These are phyloP conservation scores for Cordyceps tenuipes DNA, from an alignment of 2,329 filamentous ascomycete genomes.

Conservation along the genomic window DNA sequence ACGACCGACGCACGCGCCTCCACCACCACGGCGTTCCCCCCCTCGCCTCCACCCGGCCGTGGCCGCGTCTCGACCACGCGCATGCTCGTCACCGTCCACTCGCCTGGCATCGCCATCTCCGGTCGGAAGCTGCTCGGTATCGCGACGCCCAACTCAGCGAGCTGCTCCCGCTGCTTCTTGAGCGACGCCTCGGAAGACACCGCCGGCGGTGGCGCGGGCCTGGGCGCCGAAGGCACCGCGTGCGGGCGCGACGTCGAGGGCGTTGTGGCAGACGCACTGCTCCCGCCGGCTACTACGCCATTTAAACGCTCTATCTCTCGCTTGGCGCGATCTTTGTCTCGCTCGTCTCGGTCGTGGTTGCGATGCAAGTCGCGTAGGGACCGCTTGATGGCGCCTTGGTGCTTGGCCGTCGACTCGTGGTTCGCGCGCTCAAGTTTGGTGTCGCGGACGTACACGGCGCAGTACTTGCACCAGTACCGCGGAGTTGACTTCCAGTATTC, in stretches of 20 bases:
- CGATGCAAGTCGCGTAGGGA: slow-evolving; percentile 85
- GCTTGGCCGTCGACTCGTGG: slow-evolving; percentile 78
- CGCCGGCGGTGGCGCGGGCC: slow-evolving; percentile 10
- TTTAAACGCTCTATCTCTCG: slow-evolving; percentile 81
- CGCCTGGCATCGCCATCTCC: slow-evolving; percentile 80
- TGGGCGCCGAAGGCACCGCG: not conserved
- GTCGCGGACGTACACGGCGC: slow-evolving; percentile 81
- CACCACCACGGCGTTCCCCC: slow-evolving; percentile 30
- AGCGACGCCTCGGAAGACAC: slow-evolving; percentile 51
- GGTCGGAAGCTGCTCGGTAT: slow-evolving; percentile 70
- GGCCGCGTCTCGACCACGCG: slow-evolving; percentile 42
- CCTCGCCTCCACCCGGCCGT: slow-evolving; percentile 23
- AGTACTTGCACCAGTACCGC: slow-evolving; percentile 98
- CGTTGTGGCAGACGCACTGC: slow-evolving; percentile 21
- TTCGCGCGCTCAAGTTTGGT: slow-evolving; percentile 83
- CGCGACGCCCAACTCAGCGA: slow-evolving; percentile 78
- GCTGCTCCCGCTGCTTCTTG: slow-evolving; percentile 77
- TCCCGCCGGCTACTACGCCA: slow-evolving; percentile 53
- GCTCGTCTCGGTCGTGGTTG: slow-evolving; percentile 68
- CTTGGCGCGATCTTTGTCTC: slow-evolving; percentile 74
- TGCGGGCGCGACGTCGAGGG: not conserved
- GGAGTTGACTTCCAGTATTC: slow-evolving; percentile 99
- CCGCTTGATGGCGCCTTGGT: slow-evolving; percentile 79
- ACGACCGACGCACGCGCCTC: slow-evolving; percentile 48
- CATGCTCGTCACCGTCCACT: slow-evolving; percentile 71